Evolutionary conservation across 148 eudicot genomes (phyloP).

Genomic region (Bassia scoparia): DNA sequence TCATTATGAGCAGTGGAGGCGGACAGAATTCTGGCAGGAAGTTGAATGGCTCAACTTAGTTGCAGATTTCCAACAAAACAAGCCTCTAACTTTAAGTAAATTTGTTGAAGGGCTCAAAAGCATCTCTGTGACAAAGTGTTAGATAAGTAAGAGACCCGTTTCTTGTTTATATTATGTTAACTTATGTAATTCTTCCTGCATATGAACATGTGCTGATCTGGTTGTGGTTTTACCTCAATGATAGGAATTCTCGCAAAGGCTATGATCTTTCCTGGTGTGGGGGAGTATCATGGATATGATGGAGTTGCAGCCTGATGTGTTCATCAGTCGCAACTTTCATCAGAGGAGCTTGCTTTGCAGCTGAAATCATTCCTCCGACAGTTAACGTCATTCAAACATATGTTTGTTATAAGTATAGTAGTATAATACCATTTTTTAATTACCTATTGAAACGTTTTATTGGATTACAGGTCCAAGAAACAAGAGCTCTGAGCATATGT

Average conservation of each 20-base stretch:
- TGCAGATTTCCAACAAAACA: slow-evolving; percentile 74
- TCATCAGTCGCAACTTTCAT: slow-evolving; percentile 78
- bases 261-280: slow-evolving; percentile 79
- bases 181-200: not conserved
- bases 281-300: slow-evolving; percentile 98
- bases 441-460: too few species aligned
- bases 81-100: slow-evolving; percentile 62
- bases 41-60: slow-evolving; percentile 86
- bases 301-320: slow-evolving; percentile 99
- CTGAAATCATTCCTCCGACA: slow-evolving; percentile 55
- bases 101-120: slow-evolving; percentile 75
- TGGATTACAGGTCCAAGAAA: slow-evolving; percentile 67
- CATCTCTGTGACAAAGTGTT: slow-evolving; percentile 61
- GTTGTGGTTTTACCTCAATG: not conserved
- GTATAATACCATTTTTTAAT: too few species aligned
- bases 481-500: slow-evolving; percentile 66
- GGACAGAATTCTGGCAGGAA: slow-evolving; percentile 85
- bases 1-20: slow-evolving; percentile 72
- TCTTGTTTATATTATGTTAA: not conserved
- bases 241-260: slow-evolving; percentile 92
- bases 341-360: slow-evolving; percentile 77
- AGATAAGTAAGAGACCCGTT: slow-evolving; percentile 51
- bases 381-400: slow-evolving; percentile 35
- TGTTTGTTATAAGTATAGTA: too few species aligned
- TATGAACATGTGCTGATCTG: slow-evolving; percentile 13